Conservation (phyloP, 345 rosid species). For the Leavenworthia alabamica region DNA sequence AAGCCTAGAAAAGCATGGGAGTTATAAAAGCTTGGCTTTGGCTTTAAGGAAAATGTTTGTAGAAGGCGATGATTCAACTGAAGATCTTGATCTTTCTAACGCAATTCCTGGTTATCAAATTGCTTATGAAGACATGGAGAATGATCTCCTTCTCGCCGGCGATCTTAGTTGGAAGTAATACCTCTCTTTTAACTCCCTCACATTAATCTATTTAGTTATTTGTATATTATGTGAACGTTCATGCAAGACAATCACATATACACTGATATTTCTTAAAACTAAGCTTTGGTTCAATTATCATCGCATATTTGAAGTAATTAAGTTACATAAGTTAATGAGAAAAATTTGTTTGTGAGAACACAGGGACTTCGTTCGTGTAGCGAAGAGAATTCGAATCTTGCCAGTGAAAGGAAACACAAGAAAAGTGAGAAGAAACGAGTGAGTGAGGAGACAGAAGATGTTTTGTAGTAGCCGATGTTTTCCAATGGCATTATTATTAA, state of each 20-base stretch:
- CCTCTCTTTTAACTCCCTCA: not conserved
- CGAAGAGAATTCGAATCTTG: conserved; percentile 78
- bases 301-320: no score
- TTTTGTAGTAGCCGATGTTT: conserved; percentile 14
- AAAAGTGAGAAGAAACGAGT: conserved; percentile 35
- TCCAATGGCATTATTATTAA: conserved; percentile 18
- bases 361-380: conserved; percentile 91
- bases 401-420: conserved; percentile 62
- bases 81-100: conserved; percentile 56
- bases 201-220: not conserved
- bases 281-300: not conserved
- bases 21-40: conserved; percentile 74
- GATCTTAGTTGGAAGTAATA: conserved; percentile 87
- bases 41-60: conserved; percentile 82
- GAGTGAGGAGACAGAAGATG: conserved; percentile 21
- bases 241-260: conserved; percentile 4
- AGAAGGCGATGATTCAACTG: conserved; percentile 35
- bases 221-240: not conserved
- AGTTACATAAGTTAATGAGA: not conserved
- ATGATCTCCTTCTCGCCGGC: conserved; percentile 90
- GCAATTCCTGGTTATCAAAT: conserved; percentile 77
- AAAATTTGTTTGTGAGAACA: conserved; percentile 5
- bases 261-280: not conserved
- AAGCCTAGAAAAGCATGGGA: conserved; percentile 64
- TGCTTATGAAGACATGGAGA: conserved; percentile 88